A percentile compares a stretch with the other conserved stretches of the same genome.
Evolutionary conservation across 306 rosid species (phyloP).

Genomic region (Cicer yamashitae): DNA sequence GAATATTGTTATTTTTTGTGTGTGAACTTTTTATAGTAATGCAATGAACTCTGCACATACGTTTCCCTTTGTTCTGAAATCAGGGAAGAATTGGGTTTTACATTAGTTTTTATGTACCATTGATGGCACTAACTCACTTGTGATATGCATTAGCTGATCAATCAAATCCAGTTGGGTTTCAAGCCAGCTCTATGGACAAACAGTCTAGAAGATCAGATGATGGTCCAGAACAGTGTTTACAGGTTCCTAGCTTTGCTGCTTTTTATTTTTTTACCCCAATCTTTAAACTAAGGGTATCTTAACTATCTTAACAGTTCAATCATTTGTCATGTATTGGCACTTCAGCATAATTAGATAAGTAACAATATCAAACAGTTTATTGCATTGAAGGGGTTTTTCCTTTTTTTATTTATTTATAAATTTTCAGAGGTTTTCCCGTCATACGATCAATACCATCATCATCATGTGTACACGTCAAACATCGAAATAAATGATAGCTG

Average conservation of each 20-base stretch:
- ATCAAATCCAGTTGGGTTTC: conserved; percentile 45
- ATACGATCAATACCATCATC: not conserved
- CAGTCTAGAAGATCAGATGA: conserved; percentile 38
- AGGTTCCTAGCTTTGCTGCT: conserved; percentile 53
- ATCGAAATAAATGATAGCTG: not conserved
- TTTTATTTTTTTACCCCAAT: conserved; percentile 1
- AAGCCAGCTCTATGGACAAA: conserved; percentile 44
- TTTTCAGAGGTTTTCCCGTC: not conserved
- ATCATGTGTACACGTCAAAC: not conserved
- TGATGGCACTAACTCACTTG: conserved; percentile 35
- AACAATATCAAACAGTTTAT: conserved; percentile 4
- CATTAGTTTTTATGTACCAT: conserved; percentile 15
- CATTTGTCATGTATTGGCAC: conserved; percentile 7
- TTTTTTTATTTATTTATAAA: not conserved
- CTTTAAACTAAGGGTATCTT: conserved; percentile 10
- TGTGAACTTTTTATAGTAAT: not conserved
- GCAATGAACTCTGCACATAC: conserved; percentile 17
- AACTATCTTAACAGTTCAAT: conserved; percentile 29
- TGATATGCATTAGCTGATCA: conserved; percentile 49
- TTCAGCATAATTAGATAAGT: conserved; percentile 3
- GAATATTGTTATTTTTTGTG: conserved; percentile 19
- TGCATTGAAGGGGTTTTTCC: not conserved
- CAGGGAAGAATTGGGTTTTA: conserved; percentile 1
- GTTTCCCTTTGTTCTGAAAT: conserved; percentile 5
- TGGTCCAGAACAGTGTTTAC: conserved; percentile 50